Base-by-base conservation (phyloP, 768 basidiomycete species). In the Tephrocybe rancida region DNA sequence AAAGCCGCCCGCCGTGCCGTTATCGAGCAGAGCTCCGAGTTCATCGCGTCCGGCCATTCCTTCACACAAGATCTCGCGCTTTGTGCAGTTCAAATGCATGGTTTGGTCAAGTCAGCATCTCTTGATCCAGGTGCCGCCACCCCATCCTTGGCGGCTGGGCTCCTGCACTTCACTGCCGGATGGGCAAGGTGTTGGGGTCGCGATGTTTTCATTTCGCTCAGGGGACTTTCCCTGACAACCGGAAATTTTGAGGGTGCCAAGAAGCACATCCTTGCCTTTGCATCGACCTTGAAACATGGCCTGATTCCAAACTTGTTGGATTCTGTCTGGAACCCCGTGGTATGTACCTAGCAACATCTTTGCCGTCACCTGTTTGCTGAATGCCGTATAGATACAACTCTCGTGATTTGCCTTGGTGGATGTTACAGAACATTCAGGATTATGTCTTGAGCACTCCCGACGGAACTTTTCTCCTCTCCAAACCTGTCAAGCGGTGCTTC, bases 101-200 rank as follows among this genome's bases (percentile, higher is more conserved):
- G 97, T 1, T 67, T 86, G 53, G 95, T 98, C 34, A 84, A 84
- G 61, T 93, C 93, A 0, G 96, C 97, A 4, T 97, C 95, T 11
- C 79, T 99, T 43, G 87, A 90, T 62, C 89, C 92, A 8, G 71
- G 66, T 1, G 79, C 80, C 59, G 67, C 80, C 1, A 87, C 85
- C 1, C 87, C 97, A 3, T 92, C 90, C 3, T 77, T 99, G 29
- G 95, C 97, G 9, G 97, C 97, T 22, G 97, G 97, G 18, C 74
- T 98, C 25, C 95, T 97, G 5, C 97, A 98, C 71, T 98, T 99
- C 66, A 77, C 92, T 1, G 75, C 88, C 7, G 87, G 88, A 5
- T 99, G 97, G 97, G 95, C 95, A 13, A 81, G 97, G 45, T 94
- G 91, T 66, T 99, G 97, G 97, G 97, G 97, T 2, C 84, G 97